These are phyloP conservation scores for Annulohypoxylon truncatum DNA, from an alignment of 2,329 filamentous ascomycete species.

Conservation along the genomic window DNA sequence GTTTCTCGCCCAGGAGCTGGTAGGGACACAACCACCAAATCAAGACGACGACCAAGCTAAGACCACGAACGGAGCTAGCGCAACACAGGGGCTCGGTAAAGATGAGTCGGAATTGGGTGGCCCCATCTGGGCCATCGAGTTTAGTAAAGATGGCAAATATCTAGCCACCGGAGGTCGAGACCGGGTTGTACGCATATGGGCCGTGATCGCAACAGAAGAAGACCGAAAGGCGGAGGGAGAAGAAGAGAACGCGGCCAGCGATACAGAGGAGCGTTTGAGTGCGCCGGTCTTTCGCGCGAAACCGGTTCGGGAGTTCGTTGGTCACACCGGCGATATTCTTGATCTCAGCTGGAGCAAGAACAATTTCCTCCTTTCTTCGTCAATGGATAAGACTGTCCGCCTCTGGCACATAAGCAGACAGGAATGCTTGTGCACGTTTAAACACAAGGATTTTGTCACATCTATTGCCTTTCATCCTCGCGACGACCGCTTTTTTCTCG, in stretches of 20 bases:
- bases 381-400: slow-evolving; percentile 97
- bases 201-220: slow-evolving; percentile 83
- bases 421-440: slow-evolving; percentile 93
- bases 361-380: slow-evolving; percentile 93
- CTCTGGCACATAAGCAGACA: slow-evolving; percentile 89
- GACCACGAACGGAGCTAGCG: slow-evolving; percentile 43
- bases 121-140: slow-evolving; percentile 92
- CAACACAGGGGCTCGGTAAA: slow-evolving; percentile 47
- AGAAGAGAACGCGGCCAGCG: slow-evolving; percentile 65
- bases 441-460: slow-evolving; percentile 94
- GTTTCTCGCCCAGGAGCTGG: slow-evolving; percentile 93
- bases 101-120: slow-evolving; percentile 62
- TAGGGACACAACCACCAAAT: slow-evolving; percentile 62
- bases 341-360: slow-evolving; percentile 99
- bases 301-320: slow-evolving; percentile 81
- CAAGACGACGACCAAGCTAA: slow-evolving; percentile 45
- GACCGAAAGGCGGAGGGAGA: slow-evolving; percentile 80
- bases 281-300: slow-evolving; percentile 90
- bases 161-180: slow-evolving; percentile 94
- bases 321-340: slow-evolving; percentile 86
- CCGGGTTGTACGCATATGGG: slow-evolving; percentile 86
- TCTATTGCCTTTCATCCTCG: slow-evolving; percentile 94
- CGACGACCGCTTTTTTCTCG: slow-evolving; percentile 96
- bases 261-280: slow-evolving; percentile 74
- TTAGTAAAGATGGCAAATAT: slow-evolving; percentile 91